A percentile compares a stretch with the other conserved stretches of the same genome.
These are phyloP conservation scores for Sphagnum fallax DNA, from an alignment of 228 moss, liverwort and hornwort species.

Conservation along the genomic window DNA sequence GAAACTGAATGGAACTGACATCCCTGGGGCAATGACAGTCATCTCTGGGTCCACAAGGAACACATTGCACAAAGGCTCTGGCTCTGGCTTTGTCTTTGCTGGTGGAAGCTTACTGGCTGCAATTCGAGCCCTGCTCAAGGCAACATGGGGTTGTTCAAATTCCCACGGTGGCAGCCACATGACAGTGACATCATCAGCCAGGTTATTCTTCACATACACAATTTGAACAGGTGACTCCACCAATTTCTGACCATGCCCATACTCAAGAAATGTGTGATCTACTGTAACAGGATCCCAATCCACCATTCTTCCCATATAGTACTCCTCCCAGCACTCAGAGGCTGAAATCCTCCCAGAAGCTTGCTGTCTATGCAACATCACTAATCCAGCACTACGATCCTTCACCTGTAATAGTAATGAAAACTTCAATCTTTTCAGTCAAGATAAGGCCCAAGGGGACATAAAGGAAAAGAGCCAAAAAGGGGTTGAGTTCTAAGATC, in stretches of 20 bases:
- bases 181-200: slow-evolving; percentile 57
- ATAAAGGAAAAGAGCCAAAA: too few species aligned
- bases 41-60: slow-evolving; percentile 63
- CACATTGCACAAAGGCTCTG: slow-evolving; percentile 19
- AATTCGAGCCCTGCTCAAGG: slow-evolving; percentile 27
- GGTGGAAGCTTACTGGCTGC: slow-evolving; percentile 42
- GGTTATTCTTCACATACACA: slow-evolving; percentile 72
- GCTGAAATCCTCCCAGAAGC: slow-evolving; percentile 53
- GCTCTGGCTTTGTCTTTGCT: slow-evolving; percentile 11
- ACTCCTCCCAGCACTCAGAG: slow-evolving; percentile 80
- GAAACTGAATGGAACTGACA: slow-evolving; percentile 63
- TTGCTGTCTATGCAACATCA: slow-evolving; percentile 53
- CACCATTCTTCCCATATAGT: slow-evolving; percentile 71
- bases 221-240: slow-evolving; percentile 63
- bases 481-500: too few species aligned
- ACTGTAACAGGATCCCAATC: slow-evolving; percentile 85
- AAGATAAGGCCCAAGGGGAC: too few species aligned
- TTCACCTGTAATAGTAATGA: slow-evolving; percentile 18
- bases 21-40: slow-evolving; percentile 50
- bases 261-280: slow-evolving; percentile 43
- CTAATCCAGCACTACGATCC: slow-evolving; percentile 32
- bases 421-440: too few species aligned
- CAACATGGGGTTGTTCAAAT: slow-evolving; percentile 48
- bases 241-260: slow-evolving; percentile 40
- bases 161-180: slow-evolving; percentile 77